Percentiles rank a stretch among this genome's conserved stretches.
phyloP scores from a whole-genome alignment of 2,329 filamentous ascomycete genomes.

The Penicillium sp. region DNA sequence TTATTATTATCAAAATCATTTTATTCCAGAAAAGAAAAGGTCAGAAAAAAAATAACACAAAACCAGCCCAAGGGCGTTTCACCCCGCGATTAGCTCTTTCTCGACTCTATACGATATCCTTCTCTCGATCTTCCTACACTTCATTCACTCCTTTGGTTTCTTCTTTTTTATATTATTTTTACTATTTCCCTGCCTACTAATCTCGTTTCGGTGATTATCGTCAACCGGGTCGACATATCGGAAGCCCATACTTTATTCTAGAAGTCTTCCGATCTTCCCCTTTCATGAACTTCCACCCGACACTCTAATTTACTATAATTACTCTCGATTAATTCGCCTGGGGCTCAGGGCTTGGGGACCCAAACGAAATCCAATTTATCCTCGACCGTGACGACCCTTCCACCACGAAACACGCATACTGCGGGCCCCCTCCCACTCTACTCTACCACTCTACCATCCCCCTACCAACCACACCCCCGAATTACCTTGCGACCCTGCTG shows the following conservation, averaged over 20 bases:
- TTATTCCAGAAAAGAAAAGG: conserved; percentile 4
- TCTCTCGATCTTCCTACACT: conserved; percentile 24
- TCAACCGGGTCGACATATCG: conserved; percentile 12
- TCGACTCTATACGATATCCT: conserved; percentile 24
- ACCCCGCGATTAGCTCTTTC: conserved; percentile 37
- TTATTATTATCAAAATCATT: conserved; percentile 7
- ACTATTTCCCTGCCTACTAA: conserved; percentile 8
- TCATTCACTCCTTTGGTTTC: conserved; percentile 28
- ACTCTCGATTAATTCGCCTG: conserved; percentile 23
- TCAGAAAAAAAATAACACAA: conserved; percentile 18
- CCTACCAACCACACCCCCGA: background rate
- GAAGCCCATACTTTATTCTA: conserved; percentile 10
- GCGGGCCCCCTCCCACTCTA: conserved; percentile 2
- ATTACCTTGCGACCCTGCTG: conserved; percentile 9
- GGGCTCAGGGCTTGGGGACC: conserved; percentile 1
- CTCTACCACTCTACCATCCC: background rate
- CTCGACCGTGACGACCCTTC: conserved; percentile 14
- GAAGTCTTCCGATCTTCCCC: conserved; percentile 7
- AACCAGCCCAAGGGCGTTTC: conserved; percentile 32
- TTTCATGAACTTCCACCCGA: conserved; percentile 11
- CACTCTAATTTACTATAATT: conserved; percentile 23
- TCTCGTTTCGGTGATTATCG: conserved; percentile 12
- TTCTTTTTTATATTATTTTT: conserved; percentile 11
- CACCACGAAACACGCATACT: conserved; percentile 1
- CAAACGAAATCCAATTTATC: conserved; percentile 17